Evolutionary conservation across 345 rosid genomes (phyloP).

Genomic region (Psidium guajava): DNA sequence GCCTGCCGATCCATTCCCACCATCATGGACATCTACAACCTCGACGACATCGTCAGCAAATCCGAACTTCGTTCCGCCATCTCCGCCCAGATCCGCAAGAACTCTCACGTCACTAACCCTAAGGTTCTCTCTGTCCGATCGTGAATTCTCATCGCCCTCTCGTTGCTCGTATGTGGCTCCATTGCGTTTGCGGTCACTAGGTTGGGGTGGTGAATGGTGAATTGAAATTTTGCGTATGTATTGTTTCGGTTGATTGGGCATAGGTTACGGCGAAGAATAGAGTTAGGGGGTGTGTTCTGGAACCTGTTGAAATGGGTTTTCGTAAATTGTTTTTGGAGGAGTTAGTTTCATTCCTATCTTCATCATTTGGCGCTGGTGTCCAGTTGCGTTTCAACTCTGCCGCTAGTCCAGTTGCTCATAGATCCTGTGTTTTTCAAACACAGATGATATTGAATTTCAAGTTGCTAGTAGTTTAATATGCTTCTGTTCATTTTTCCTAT

Average conservation of each 20-base stretch:
- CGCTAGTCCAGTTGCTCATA: not conserved
- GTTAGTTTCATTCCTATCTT: not conserved
- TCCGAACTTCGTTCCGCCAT: constrained; percentile 80
- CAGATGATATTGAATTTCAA: not conserved
- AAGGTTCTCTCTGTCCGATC: constrained; percentile 36
- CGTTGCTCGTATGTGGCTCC: not conserved
- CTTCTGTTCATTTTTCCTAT: not conserved
- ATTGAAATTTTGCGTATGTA: not conserved
- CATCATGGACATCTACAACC: constrained; percentile 81
- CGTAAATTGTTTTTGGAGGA: not conserved
- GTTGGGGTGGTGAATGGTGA: not conserved
- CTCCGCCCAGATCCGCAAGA: constrained; percentile 80
- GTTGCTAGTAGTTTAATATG: not conserved
- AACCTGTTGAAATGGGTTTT: not conserved
- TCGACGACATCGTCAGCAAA: constrained; percentile 60
- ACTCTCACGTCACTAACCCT: constrained; percentile 62
- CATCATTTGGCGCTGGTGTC: not conserved
- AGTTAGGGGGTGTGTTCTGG: not conserved
- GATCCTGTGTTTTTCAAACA: not conserved
- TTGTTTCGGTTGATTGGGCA: not conserved
- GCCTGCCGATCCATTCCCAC: constrained; percentile 79
- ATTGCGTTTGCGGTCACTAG: not conserved
- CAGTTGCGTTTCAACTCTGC: not conserved
- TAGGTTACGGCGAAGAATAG: not conserved
- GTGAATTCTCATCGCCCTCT: not conserved